phyloP scores from a whole-genome alignment of 2,329 filamentous ascomycete species.

The Pseudogymnoascus sp. region DNA sequence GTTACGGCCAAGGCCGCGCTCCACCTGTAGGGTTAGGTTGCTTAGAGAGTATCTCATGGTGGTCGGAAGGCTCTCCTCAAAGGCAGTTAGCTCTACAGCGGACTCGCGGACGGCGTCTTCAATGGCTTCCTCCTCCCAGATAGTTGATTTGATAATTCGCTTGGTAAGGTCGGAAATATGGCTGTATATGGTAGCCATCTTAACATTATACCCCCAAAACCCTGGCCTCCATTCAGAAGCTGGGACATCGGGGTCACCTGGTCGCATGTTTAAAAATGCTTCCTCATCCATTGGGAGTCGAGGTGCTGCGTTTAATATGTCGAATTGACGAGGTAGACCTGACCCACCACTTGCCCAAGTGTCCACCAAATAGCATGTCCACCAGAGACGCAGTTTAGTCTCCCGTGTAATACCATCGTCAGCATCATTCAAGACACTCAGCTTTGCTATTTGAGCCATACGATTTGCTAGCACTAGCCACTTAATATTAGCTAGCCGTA shows the following conservation, averaged over 20 bases:
- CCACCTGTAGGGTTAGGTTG: constrained; percentile 23
- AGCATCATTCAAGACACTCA: background rate
- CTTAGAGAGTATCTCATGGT: background rate
- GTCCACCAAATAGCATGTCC: constrained; percentile 30
- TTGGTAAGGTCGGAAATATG: constrained; percentile 31
- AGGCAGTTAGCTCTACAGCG: constrained; percentile 16
- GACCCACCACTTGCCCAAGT: constrained; percentile 29
- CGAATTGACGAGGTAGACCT: constrained; percentile 27
- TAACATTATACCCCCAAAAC: constrained; percentile 32
- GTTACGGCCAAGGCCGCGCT: constrained; percentile 24
- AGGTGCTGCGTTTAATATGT: constrained; percentile 1
- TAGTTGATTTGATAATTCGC: constrained; percentile 17
- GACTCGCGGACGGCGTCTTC: constrained; percentile 16
- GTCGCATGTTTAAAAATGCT: constrained; percentile 18
- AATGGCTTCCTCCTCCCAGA: constrained; percentile 14
- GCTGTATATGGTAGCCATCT: constrained; percentile 28
- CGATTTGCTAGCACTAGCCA: constrained; percentile 11
- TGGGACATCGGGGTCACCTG: background rate
- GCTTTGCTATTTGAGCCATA: constrained; percentile 13
- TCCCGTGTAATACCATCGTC: constrained; percentile 21
- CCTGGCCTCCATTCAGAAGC: constrained; percentile 21
- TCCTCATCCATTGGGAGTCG: constrained; percentile 28
- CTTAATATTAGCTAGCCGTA: background rate
- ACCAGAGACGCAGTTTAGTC: constrained; percentile 27
- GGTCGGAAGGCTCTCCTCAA: constrained; percentile 12